These are phyloP conservation scores for Pseudofabraea citricarpa DNA, from an alignment of 2,329 filamentous ascomycete genomes.

Conservation along the genomic window DNA sequence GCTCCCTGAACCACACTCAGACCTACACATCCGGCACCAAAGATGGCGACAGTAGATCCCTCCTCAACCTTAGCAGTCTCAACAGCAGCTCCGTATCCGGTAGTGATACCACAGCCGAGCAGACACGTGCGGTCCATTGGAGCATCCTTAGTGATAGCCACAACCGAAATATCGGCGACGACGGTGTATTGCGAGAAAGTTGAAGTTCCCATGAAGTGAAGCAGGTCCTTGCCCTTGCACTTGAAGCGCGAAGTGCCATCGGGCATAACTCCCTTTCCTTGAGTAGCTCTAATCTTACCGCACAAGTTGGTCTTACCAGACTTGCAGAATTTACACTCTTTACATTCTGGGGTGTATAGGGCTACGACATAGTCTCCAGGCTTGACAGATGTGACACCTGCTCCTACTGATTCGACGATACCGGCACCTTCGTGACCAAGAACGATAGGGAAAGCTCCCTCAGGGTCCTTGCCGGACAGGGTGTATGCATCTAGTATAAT, in stretches of 20 bases:
- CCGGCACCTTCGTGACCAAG: constrained; percentile 89
- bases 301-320: constrained; percentile 99
- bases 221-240: constrained; percentile 88
- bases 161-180: constrained; percentile 96
- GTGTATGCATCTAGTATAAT: constrained; percentile 73
- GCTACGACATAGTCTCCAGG: constrained; percentile 86
- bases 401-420: constrained; percentile 88
- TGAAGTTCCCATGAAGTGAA: constrained; percentile 99
- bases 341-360: constrained; percentile 93
- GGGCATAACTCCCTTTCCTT: constrained; percentile 94
- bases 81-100: constrained; percentile 90
- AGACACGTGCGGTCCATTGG: constrained; percentile 95
- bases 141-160: constrained; percentile 84
- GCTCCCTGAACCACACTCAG: constrained; percentile 93
- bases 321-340: constrained; percentile 99
- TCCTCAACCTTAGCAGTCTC: constrained; percentile 91
- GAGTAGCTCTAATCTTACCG: constrained; percentile 96
- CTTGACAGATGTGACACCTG: constrained; percentile 93
- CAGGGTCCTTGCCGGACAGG: constrained; percentile 92
- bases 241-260: constrained; percentile 94
- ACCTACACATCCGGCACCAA: constrained; percentile 94
- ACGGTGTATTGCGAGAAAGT: constrained; percentile 99
- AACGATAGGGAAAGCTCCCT: constrained; percentile 87
- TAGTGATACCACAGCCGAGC: constrained; percentile 97
- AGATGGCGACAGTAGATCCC: constrained; percentile 85